These are phyloP conservation scores for Pseudonitzschia pungens DNA, from an alignment of 108 stramenopile species.

Conservation along the genomic window DNA sequence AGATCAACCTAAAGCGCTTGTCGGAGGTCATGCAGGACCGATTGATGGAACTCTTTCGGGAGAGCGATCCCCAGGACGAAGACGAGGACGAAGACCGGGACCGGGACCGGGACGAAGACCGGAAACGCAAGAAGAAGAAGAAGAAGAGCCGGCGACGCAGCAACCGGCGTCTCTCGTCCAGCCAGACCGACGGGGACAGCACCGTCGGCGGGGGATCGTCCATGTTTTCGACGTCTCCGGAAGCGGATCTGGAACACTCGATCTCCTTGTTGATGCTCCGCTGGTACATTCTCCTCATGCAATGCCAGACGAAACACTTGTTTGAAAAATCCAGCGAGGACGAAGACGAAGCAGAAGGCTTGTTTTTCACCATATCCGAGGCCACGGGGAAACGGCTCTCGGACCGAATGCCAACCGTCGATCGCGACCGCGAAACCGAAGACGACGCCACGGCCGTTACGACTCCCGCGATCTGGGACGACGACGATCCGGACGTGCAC, in stretches of 20 bases:
- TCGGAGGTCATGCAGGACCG: conserved; percentile 57
- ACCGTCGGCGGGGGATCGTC: conserved; percentile 19
- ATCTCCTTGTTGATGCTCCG: conserved; percentile 64
- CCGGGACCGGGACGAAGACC: background rate
- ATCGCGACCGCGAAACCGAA: conserved; percentile 9
- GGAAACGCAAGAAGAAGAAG: background rate
- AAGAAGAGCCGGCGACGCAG: background rate
- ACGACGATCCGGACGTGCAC: conserved; percentile 37
- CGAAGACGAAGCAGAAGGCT: conserved; percentile 33
- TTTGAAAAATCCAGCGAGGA: conserved; percentile 35
- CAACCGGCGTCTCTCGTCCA: conserved; percentile 13
- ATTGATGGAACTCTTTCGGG: conserved; percentile 48
- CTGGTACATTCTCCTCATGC: conserved; percentile 51
- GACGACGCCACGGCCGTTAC: conserved; percentile 8
- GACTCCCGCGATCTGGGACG: conserved; percentile 42
- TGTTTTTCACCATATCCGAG: conserved; percentile 38
- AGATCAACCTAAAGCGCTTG: conserved; percentile 51
- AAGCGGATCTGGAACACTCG: conserved; percentile 58
- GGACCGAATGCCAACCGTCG: conserved; percentile 23
- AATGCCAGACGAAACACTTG: conserved; percentile 33
- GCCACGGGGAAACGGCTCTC: conserved; percentile 34
- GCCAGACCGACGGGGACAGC: conserved; percentile 15
- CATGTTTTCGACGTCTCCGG: conserved; percentile 10
- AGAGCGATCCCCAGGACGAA: conserved; percentile 24
- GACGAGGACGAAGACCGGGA: background rate